Conservation (phyloP, 345 rosid species). For the Nasturtium officinale region DNA sequence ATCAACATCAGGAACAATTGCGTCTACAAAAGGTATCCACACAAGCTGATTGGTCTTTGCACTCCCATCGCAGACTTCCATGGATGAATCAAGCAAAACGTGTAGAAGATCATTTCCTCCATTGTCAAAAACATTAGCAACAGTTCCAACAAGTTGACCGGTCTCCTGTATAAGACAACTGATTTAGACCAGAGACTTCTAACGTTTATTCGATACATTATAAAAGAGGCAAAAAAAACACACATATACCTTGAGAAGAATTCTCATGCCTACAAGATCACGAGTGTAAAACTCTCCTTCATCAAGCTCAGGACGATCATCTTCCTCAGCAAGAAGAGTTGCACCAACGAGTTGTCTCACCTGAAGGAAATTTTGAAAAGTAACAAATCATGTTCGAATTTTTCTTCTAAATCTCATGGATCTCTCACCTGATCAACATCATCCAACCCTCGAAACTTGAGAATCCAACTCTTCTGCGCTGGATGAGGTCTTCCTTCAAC, state of each 20-base stretch:
- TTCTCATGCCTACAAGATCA: constrained; percentile 88
- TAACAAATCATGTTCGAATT: constrained; percentile 1
- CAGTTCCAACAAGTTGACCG: constrained; percentile 76
- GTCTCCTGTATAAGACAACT: constrained; percentile 56
- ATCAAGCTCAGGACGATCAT: constrained; percentile 77
- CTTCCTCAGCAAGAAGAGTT: constrained; percentile 70
- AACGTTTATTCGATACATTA: background rate
- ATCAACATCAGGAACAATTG: constrained; percentile 87
- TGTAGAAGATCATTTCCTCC: constrained; percentile 84
- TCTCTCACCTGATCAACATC: constrained; percentile 63
- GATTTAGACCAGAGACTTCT: background rate
- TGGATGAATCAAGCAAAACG: constrained; percentile 60
- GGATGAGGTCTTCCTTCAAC: constrained; percentile 80
- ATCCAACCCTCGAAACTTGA: constrained; percentile 69
- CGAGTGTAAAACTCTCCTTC: constrained; percentile 79
- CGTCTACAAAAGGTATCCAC: constrained; percentile 88
- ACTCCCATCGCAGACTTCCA: constrained; percentile 41
- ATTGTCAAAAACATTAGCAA: constrained; percentile 69
- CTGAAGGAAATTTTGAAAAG: constrained; percentile 43
- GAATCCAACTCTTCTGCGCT: constrained; percentile 84
- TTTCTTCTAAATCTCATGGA: constrained; percentile 2
- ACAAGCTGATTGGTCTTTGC: constrained; percentile 57
- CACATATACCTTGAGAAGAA: constrained; percentile 57
- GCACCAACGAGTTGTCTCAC: constrained; percentile 88
- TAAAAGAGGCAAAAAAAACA: background rate